Conservation (phyloP, 495 filamentous ascomycete species). For the Xeromyces bisporus region DNA sequence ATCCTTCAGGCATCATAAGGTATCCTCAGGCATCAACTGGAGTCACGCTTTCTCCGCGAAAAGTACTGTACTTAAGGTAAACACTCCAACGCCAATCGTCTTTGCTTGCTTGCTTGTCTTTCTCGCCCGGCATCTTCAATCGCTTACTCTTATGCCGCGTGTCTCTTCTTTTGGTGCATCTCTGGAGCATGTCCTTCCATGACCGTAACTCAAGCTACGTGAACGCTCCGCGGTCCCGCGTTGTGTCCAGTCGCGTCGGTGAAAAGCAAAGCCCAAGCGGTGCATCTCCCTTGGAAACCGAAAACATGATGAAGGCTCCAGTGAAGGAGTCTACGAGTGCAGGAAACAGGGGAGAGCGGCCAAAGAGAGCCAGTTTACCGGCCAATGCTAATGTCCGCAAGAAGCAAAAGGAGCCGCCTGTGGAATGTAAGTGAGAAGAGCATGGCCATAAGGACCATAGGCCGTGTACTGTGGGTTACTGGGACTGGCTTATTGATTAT, state of each 20-base stretch:
- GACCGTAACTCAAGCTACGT: slow-evolving; percentile 29
- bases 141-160: slow-evolving; percentile 8
- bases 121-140: neutral
- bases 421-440: slow-evolving; percentile 18
- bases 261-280: slow-evolving; percentile 17
- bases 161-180: slow-evolving; percentile 6
- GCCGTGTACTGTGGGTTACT: no score
- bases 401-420: slow-evolving; percentile 23
- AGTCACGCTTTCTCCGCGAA: neutral
- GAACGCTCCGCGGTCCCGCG: slow-evolving; percentile 31
- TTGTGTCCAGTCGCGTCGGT: slow-evolving; percentile 26
- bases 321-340: slow-evolving; percentile 37
- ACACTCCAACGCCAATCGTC: neutral
- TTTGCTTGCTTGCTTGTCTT: neutral
- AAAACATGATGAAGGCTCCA: slow-evolving; percentile 39
- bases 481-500: no score
- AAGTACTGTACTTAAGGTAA: neutral
- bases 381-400: slow-evolving; percentile 24
- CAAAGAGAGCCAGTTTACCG: slow-evolving; percentile 17
- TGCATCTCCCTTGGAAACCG: slow-evolving; percentile 18
- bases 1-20: neutral
- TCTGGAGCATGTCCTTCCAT: slow-evolving; percentile 30
- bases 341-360: slow-evolving; percentile 24
- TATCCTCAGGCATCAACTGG: neutral
- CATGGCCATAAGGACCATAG: no score